A percentile compares a stretch with the other conserved stretches of the same genome.
Conservation (phyloP, 192 early-diverging fungal species). For the Backusella westeae region DNA sequence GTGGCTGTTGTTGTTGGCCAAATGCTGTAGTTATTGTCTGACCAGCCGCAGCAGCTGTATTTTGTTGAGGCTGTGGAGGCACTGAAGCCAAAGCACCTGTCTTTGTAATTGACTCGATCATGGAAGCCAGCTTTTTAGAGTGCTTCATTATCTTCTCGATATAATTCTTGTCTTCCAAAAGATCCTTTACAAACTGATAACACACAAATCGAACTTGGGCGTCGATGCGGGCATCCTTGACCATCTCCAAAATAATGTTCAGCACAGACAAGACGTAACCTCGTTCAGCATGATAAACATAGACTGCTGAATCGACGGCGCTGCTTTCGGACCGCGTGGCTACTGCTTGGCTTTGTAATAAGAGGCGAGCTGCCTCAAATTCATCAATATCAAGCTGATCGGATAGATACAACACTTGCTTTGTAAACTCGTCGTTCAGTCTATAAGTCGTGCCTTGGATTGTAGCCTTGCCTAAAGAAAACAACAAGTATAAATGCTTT, state of each 20-base stretch:
- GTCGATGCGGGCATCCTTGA: slow-evolving; percentile 6
- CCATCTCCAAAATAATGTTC: slow-evolving; percentile 10
- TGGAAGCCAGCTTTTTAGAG: neutral
- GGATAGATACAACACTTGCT: slow-evolving; percentile 63
- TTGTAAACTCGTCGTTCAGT: slow-evolving; percentile 69
- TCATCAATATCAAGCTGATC: slow-evolving; percentile 84
- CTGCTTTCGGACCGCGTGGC: slow-evolving; percentile 9
- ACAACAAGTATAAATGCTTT: neutral
- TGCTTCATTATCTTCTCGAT: neutral
- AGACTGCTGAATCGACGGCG: slow-evolving; percentile 60
- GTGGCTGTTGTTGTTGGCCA: neutral
- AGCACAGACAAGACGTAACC: slow-evolving; percentile 58
- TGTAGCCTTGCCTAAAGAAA: slow-evolving; percentile 39
- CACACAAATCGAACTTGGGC: slow-evolving; percentile 1
- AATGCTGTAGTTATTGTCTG: neutral
- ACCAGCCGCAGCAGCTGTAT: neutral
- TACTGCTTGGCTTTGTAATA: slow-evolving; percentile 41
- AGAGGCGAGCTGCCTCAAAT: slow-evolving; percentile 63
- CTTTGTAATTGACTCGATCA: slow-evolving; percentile 1
- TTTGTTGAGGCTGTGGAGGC: neutral
- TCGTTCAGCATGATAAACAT: slow-evolving; percentile 66
- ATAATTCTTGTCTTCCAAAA: neutral
- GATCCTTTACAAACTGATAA: neutral
- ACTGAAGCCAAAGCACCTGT: neutral
- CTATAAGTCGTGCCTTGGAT: slow-evolving; percentile 60